phyloP scores from a whole-genome alignment of 345 rosid genomes.

The Citrus medica region DNA sequence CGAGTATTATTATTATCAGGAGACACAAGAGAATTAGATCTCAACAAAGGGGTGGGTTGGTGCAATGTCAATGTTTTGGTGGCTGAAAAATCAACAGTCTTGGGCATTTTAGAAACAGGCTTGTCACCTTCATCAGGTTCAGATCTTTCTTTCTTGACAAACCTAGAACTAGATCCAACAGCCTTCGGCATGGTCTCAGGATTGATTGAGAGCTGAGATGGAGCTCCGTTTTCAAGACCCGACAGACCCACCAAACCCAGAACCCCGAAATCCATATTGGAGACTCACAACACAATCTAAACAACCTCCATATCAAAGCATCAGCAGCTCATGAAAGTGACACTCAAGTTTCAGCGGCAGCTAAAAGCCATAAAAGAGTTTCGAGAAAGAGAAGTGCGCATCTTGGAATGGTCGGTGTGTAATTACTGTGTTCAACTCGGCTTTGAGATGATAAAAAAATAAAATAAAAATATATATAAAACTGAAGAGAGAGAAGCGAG shows the following conservation, averaged over 20 bases:
- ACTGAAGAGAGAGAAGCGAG: constrained; percentile 8
- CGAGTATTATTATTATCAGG: constrained; percentile 9
- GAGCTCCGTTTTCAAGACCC: constrained; percentile 35
- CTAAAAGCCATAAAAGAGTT: neutral
- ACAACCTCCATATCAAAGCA: constrained; percentile 26
- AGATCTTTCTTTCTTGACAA: constrained; percentile 42
- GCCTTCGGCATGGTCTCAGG: constrained; percentile 21
- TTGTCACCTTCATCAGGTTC: constrained; percentile 38
- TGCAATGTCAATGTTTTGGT: constrained; percentile 46
- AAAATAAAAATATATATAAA: constrained; percentile 15
- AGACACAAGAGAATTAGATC: constrained; percentile 45
- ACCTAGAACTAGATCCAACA: constrained; percentile 45
- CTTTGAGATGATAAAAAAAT: constrained; percentile 5
- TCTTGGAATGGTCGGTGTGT: constrained; percentile 14
- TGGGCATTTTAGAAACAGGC: constrained; percentile 34
- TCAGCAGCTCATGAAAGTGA: constrained; percentile 25
- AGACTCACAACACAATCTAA: constrained; percentile 18
- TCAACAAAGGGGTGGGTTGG: constrained; percentile 36
- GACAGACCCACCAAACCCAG: constrained; percentile 43
- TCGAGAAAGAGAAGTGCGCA: constrained; percentile 26
- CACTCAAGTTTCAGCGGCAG: constrained; percentile 18
- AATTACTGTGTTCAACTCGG: neutral
- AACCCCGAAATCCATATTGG: constrained; percentile 49
- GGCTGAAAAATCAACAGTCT: constrained; percentile 31
- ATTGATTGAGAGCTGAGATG: constrained; percentile 16